Evolutionary conservation across 305 asterid species (phyloP).

Genomic region (Fraxinus floribunda): DNA sequence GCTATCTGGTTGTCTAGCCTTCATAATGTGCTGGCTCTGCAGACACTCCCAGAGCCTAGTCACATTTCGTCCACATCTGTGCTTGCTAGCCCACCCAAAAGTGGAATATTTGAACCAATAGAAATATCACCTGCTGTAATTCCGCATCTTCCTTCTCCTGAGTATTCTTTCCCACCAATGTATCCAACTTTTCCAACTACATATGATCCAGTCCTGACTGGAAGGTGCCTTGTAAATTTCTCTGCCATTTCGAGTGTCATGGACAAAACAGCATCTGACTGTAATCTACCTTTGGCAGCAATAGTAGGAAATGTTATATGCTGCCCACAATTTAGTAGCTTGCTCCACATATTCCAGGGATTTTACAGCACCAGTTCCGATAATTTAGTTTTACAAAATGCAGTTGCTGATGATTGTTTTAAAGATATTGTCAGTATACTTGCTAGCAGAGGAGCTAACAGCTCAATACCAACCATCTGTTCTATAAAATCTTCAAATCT

Average conservation of each 20-base stretch:
- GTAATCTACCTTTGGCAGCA: slow-evolving; percentile 69
- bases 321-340: slow-evolving; percentile 92
- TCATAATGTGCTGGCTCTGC: slow-evolving; percentile 47
- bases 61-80: slow-evolving; percentile 47
- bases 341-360: slow-evolving; percentile 94
- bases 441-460: slow-evolving; percentile 92
- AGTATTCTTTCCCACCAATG: slow-evolving; percentile 81
- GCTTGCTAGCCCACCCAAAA: slow-evolving; percentile 66
- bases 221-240: slow-evolving; percentile 90
- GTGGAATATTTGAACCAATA: slow-evolving; percentile 72
- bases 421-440: slow-evolving; percentile 87
- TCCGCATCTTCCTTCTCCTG: slow-evolving; percentile 69
- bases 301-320: slow-evolving; percentile 87
- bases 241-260: slow-evolving; percentile 69
- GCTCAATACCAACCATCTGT: slow-evolving; percentile 72
- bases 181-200: slow-evolving; percentile 80
- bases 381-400: slow-evolving; percentile 66
- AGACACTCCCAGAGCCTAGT: slow-evolving; percentile 32
- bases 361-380: slow-evolving; percentile 61
- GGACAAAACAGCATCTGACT: slow-evolving; percentile 89
- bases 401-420: slow-evolving; percentile 91
- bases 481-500: slow-evolving; percentile 68
- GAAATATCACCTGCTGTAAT: slow-evolving; percentile 85
- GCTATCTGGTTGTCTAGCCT: slow-evolving; percentile 67
- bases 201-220: slow-evolving; percentile 82